These are phyloP conservation scores for Lagenidium giganteum DNA, from an alignment of 352 stramenopile genomes.

Conservation along the genomic window DNA sequence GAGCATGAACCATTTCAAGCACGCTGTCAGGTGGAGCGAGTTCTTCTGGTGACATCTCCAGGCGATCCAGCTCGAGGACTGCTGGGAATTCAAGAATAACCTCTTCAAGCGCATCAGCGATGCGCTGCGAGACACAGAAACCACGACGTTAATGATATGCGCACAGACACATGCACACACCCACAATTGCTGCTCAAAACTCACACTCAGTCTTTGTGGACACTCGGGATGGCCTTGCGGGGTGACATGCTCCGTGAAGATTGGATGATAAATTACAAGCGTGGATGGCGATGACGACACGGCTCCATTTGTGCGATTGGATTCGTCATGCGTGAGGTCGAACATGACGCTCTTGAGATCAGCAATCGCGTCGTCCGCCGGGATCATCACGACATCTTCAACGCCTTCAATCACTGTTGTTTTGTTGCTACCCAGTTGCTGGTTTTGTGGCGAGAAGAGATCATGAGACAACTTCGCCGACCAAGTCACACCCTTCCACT, in stretches of 20 bases:
- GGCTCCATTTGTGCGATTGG: slow-evolving; percentile 11
- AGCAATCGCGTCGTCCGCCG: slow-evolving; percentile 35
- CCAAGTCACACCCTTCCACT: no score
- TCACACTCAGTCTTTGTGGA: slow-evolving; percentile 72
- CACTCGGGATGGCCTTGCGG: slow-evolving; percentile 80
- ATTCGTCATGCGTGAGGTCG: slow-evolving; percentile 57
- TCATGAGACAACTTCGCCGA: no score
- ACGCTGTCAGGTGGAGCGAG: slow-evolving; percentile 71
- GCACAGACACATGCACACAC: background rate
- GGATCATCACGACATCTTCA: slow-evolving; percentile 13
- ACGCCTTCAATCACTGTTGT: slow-evolving; percentile 8
- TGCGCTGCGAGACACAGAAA: slow-evolving; percentile 29
- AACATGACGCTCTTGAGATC: slow-evolving; percentile 79
- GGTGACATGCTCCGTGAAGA: slow-evolving; percentile 83
- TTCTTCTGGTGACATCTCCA: slow-evolving; percentile 63
- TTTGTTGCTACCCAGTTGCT: no score
- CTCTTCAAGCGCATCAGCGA: slow-evolving; percentile 63
- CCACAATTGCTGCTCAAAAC: slow-evolving; percentile 10
- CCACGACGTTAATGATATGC: no score
- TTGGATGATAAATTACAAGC: slow-evolving; percentile 75
- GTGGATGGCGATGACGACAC: slow-evolving; percentile 55
- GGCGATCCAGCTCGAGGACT: slow-evolving; percentile 65
- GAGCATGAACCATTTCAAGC: slow-evolving; percentile 76
- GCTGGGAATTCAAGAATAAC: slow-evolving; percentile 58
- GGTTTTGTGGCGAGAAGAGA: no score